Conservation (phyloP, 352 stramenopile genomes). For the Phytophthora fragariae region DNA sequence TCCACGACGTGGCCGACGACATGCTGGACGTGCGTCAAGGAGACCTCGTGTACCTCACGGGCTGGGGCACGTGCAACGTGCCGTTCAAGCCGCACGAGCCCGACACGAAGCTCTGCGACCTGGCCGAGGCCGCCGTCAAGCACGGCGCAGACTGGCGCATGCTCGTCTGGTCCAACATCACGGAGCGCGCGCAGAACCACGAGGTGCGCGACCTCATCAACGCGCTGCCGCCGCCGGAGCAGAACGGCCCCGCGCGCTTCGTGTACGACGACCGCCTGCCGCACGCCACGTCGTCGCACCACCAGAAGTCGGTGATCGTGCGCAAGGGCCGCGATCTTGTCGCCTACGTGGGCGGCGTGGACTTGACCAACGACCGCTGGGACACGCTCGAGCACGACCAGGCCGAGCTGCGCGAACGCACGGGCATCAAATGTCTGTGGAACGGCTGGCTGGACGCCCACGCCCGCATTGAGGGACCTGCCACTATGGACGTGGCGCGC, state of each 20-base stretch:
- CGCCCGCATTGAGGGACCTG: constrained; percentile 52
- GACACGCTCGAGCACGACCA: constrained; percentile 70
- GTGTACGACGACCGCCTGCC: constrained; percentile 76
- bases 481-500: constrained; percentile 58
- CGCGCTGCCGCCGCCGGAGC: constrained; percentile 36
- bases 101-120: constrained; percentile 45
- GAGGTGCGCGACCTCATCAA: constrained; percentile 67
- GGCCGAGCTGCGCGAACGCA: constrained; percentile 43
- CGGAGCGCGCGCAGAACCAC: constrained; percentile 62
- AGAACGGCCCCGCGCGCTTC: constrained; percentile 48
- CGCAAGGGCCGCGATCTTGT: constrained; percentile 48
- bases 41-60: constrained; percentile 60
- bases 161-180: constrained; percentile 73
- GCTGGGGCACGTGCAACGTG: constrained; percentile 73
- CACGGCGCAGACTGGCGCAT: constrained; percentile 55
- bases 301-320: constrained; percentile 78
- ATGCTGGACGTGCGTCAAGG: constrained; percentile 36
- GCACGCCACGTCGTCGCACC: constrained; percentile 62
- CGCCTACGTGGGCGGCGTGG: constrained; percentile 63
- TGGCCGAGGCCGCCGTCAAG: constrained; percentile 44
- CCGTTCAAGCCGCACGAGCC: constrained; percentile 55
- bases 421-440: constrained; percentile 46
- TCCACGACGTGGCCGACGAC: constrained; percentile 57
- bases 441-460: constrained; percentile 74
- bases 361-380: constrained; percentile 69